phyloP scores from a whole-genome alignment of 306 rosid genomes.

The Sesbania bispinosa region DNA sequence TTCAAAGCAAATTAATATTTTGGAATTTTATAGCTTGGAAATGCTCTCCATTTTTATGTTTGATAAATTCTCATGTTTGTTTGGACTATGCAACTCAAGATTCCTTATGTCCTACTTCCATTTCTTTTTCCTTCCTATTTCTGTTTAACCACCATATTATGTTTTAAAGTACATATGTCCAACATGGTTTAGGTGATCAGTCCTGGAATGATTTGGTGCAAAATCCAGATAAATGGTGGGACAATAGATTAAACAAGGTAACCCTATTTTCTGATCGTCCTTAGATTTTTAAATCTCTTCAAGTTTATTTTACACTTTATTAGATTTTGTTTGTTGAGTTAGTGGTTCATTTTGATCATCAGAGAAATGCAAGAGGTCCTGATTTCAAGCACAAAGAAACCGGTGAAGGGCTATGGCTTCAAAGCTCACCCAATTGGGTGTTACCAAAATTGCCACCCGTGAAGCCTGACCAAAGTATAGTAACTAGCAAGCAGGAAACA shows the following conservation, averaged over 20 bases:
- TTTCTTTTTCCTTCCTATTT: background rate
- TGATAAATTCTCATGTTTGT: background rate
- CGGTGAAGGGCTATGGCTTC: slow-evolving; percentile 57
- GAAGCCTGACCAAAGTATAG: slow-evolving; percentile 18
- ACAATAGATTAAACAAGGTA: slow-evolving; percentile 64
- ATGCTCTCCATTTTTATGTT: slow-evolving; percentile 7
- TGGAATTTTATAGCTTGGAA: background rate
- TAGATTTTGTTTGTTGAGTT: slow-evolving; percentile 5
- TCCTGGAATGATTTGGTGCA: slow-evolving; percentile 61
- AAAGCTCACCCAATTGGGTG: slow-evolving; percentile 52
- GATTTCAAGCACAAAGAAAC: slow-evolving; percentile 78
- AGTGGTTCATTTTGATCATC: slow-evolving; percentile 22
- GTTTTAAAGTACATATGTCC: slow-evolving; percentile 1
- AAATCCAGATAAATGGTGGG: slow-evolving; percentile 69
- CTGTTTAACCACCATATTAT: slow-evolving; percentile 7
- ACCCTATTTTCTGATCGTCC: background rate
- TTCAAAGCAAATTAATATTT: background rate
- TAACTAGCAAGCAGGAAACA: background rate
- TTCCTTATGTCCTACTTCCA: background rate
- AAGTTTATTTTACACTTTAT: background rate
- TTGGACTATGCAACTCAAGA: background rate
- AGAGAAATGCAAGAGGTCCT: slow-evolving; percentile 44
- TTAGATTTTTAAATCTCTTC: background rate
- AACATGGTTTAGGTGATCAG: slow-evolving; percentile 41
- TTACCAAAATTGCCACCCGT: slow-evolving; percentile 44